Base-by-base conservation (phyloP, 768 basidiomycete genomes). In the Leccinum broughii region DNA sequence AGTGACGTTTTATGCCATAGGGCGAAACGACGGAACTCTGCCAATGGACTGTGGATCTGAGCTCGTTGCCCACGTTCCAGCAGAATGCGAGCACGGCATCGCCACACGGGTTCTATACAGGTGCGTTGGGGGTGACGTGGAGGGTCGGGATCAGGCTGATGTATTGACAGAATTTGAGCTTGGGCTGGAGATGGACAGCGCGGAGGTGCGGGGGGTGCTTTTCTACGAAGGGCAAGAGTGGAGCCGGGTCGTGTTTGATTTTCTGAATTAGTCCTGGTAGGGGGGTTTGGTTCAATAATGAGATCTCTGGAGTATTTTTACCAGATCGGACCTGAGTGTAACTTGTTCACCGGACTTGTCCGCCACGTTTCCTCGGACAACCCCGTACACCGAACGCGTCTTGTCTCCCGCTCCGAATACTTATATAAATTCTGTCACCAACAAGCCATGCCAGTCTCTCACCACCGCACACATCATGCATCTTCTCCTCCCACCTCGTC, bases 31-130 rank as follows among this genome's bases (percentile, higher is more conserved):
- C 70, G 61, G 89, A 92, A 70, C 75, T 92, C 51, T 92, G 90
- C 77, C 88, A 89, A 75, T 94, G 92, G 92, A 93, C 89, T 10
- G 92, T 94, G 35, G 88, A 94, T 73, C 80, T 94, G 54, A 84
- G 85, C 48, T 81, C 87, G 26, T 75, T 94, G 55, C 92, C 92
- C 41, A 85, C 85, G 53, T 93, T 93, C 78, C 87, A 83, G 70
- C 84, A 86, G 62, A 87, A 88, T 64, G 87, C 88, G 54, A 76
- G 75, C n/a, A 67, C 78, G 58, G 80, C 85, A 10, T 78, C 81
- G 48, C 71, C 77, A 41, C 78, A 78, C 53, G 91, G 90, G 9
- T 93, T 93, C 75, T 94, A 90, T 68, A 91, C 90, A 54, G 91
- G 89, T 88, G 64, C 61, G 52, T 22, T 14, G 17, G 14, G 26